These are phyloP conservation scores for Aspergillus uvarum DNA, from an alignment of 2,329 filamentous ascomycete species.

Conservation along the genomic window DNA sequence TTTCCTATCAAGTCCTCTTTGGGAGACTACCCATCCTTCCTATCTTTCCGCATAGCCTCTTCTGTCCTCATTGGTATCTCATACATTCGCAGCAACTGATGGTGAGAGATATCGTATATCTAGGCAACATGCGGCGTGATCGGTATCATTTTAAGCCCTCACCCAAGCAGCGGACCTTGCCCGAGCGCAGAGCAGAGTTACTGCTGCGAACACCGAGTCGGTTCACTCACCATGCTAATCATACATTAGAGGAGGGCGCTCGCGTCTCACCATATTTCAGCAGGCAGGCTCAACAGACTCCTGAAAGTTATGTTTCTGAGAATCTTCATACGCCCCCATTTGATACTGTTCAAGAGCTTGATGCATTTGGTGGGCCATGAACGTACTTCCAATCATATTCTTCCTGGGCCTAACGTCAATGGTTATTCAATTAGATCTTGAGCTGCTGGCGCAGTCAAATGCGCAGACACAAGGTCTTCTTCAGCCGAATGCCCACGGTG, in stretches of 20 bases:
- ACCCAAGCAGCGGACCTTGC: slow-evolving; percentile 10
- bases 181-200: slow-evolving; percentile 12
- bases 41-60: neutral
- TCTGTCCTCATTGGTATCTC: neutral
- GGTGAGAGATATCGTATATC: neutral
- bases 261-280: slow-evolving; percentile 14
- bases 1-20: neutral
- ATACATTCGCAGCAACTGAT: neutral
- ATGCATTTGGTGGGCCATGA: slow-evolving; percentile 51
- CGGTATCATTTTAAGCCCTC: slow-evolving; percentile 7
- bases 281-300: neutral
- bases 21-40: neutral
- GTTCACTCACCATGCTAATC: slow-evolving; percentile 16
- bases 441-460: slow-evolving; percentile 37
- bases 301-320: neutral
- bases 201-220: slow-evolving; percentile 2
- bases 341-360: slow-evolving; percentile 38
- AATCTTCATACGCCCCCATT: neutral
- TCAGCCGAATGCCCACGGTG: slow-evolving; percentile 1
- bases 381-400: neutral
- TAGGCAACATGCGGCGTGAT: slow-evolving; percentile 20
- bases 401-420: neutral
- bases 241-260: slow-evolving; percentile 26
- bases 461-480: slow-evolving; percentile 12
- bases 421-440: slow-evolving; percentile 32